Conservation (phyloP, 2,329 filamentous ascomycete species). For the Penicillium nordicum region DNA sequence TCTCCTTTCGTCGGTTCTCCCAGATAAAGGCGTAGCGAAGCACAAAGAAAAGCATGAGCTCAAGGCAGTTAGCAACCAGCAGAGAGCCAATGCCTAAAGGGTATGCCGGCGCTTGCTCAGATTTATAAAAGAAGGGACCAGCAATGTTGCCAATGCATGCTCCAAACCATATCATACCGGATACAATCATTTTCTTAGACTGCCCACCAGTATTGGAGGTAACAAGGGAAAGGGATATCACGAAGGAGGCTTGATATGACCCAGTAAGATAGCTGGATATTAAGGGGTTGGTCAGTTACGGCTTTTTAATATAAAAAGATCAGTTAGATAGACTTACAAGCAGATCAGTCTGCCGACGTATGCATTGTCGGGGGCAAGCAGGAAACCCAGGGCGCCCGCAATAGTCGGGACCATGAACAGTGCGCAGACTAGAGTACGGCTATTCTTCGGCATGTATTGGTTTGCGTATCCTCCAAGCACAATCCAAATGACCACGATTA, state of each 20-base stretch:
- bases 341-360: background rate
- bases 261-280: background rate
- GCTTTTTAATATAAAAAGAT: conserved; percentile 38
- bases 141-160: conserved; percentile 29
- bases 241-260: conserved; percentile 34
- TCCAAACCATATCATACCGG: conserved; percentile 24
- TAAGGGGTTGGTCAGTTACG: background rate
- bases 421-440: background rate
- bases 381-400: conserved; percentile 1
- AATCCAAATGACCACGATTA: conserved; percentile 25
- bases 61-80: background rate
- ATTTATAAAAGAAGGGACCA: conserved; percentile 12
- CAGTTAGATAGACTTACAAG: conserved; percentile 30
- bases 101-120: conserved; percentile 20
- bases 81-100: background rate
- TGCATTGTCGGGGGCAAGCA: conserved; percentile 34
- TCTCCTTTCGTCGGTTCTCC: background rate
- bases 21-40: background rate
- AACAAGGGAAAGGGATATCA: conserved; percentile 29
- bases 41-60: background rate
- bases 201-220: conserved; percentile 29
- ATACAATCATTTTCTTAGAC: conserved; percentile 29
- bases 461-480: conserved; percentile 10
- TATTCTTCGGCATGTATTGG: background rate
- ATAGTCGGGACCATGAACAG: background rate